Evolutionary conservation across 331 rosid genomes (phyloP).

Genomic region (Phaseolus coccineus): DNA sequence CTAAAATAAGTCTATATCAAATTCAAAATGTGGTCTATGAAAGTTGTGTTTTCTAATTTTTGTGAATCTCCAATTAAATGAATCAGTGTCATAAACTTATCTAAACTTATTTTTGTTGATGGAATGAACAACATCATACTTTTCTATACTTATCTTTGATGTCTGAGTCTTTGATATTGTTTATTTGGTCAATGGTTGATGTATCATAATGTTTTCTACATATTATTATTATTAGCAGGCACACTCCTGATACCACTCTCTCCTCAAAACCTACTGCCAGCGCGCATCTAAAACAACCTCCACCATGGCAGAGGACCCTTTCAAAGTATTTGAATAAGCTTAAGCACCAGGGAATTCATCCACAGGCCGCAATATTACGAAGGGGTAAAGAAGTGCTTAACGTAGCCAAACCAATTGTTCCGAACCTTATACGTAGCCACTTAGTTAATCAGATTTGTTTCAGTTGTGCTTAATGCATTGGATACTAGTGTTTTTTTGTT

Average conservation of each 20-base stretch:
- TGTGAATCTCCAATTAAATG: neutral
- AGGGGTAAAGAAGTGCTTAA: constrained; percentile 82
- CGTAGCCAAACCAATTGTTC: constrained; percentile 74
- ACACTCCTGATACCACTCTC: constrained; percentile 66
- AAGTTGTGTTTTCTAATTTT: neutral
- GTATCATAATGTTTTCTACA: constrained; percentile 22
- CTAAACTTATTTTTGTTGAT: too few species aligned
- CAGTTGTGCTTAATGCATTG: constrained; percentile 26
- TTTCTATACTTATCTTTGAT: too few species aligned
- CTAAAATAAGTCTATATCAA: constrained; percentile 15
- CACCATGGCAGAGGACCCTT: constrained; percentile 69
- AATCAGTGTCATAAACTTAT: too few species aligned
- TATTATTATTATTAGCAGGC: constrained; percentile 57
- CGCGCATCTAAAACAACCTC: constrained; percentile 58
- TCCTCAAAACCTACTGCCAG: constrained; percentile 63
- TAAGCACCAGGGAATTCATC: constrained; percentile 56
- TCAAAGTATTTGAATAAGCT: constrained; percentile 65
- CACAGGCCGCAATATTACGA: constrained; percentile 80
- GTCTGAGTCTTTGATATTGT: too few species aligned
- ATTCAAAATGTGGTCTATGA: constrained; percentile 28
- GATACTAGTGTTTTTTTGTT: constrained; percentile 33
- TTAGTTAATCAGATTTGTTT: constrained; percentile 29
- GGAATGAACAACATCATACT: too few species aligned
- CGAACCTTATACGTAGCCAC: constrained; percentile 63
- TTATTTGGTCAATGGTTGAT: too few species aligned